Percentiles rank a stretch among this genome's conserved stretches.
Conservation (phyloP, 768 basidiomycete species). For the Boletus sensibilis region DNA sequence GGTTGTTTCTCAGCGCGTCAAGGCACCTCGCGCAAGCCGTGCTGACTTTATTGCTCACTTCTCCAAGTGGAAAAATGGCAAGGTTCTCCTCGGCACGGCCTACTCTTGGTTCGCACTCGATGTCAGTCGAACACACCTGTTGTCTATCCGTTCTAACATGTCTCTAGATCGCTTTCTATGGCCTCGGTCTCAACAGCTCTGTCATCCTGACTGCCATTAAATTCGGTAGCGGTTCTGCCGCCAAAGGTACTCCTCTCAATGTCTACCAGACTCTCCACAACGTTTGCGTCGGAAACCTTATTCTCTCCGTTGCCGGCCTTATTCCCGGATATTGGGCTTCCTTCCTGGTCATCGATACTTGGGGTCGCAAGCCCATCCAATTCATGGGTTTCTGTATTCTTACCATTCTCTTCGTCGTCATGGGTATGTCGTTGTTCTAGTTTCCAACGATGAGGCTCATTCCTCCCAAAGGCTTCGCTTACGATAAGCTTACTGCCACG, state of each 20-base stretch:
- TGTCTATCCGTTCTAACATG: background rate
- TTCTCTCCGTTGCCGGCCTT: conserved; percentile 74
- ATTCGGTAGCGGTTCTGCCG: conserved; percentile 43
- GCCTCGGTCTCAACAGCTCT: conserved; percentile 80
- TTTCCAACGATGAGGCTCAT: background rate
- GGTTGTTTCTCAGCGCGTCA: conserved; percentile 50
- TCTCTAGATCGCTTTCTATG: conserved; percentile 79
- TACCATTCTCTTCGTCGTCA: conserved; percentile 61
- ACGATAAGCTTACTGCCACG: conserved; percentile 52
- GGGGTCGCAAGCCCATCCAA: conserved; percentile 84
- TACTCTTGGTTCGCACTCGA: conserved; percentile 92
- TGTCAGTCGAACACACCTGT: conserved; percentile 38
- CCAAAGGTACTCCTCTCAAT: conserved; percentile 30
- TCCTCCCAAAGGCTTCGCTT: conserved; percentile 56
- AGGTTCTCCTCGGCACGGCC: conserved; percentile 72
- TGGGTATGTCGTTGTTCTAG: conserved; percentile 48
- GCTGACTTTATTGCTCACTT: conserved; percentile 71
- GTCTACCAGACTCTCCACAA: conserved; percentile 63
- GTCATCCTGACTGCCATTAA: conserved; percentile 75
- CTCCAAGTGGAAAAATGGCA: conserved; percentile 71
- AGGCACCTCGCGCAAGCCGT: conserved; percentile 66
- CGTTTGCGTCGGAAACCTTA: conserved; percentile 70
- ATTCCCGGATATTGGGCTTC: conserved; percentile 71
- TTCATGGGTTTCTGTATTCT: conserved; percentile 73
- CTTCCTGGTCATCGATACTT: conserved; percentile 65